These are phyloP conservation scores for Inga oerstediana DNA, from an alignment of 306 rosid species.

Conservation along the genomic window DNA sequence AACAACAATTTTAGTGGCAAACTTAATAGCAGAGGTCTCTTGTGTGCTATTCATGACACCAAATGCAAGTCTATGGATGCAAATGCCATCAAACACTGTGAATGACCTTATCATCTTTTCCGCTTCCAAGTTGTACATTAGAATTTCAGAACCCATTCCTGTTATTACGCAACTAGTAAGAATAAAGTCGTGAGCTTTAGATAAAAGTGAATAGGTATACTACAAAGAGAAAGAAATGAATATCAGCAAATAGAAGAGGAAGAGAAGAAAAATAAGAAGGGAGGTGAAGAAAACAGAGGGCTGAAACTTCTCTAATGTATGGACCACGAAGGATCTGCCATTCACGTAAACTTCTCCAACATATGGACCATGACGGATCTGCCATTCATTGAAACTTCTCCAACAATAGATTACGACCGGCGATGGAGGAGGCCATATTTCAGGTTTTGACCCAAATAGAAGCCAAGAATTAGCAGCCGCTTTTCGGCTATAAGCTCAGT, in stretches of 20 bases:
- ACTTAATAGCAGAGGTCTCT: conserved; percentile 2
- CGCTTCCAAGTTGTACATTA: conserved; percentile 59
- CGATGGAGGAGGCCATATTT: too few relatives aligned
- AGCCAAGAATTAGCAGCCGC: too few relatives aligned
- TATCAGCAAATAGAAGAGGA: conserved; percentile 77
- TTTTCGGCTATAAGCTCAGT: too few relatives aligned
- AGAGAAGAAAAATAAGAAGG: conserved; percentile 56
- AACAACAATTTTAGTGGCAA: conserved; percentile 48
- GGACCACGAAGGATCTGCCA: conserved; percentile 66
- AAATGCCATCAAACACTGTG: conserved; percentile 79
- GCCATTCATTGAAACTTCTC: too few relatives aligned
- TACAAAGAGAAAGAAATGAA: neutral
- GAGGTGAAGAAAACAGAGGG: conserved; percentile 75
- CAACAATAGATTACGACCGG: too few relatives aligned
- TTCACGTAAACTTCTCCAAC: conserved; percentile 15
- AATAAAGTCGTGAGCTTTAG: neutral
- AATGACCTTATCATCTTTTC: conserved; percentile 49
- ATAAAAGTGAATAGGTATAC: neutral
- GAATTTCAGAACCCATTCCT: conserved; percentile 85
- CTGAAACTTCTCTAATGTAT: conserved; percentile 90
- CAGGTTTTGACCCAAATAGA: too few relatives aligned
- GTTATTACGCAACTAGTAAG: conserved; percentile 26
- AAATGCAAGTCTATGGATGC: conserved; percentile 81
- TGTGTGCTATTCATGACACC: conserved; percentile 1
- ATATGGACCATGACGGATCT: too few relatives aligned